phyloP scores from a whole-genome alignment of 495 filamentous ascomycete species.

The Neurospora sublineolata region DNA sequence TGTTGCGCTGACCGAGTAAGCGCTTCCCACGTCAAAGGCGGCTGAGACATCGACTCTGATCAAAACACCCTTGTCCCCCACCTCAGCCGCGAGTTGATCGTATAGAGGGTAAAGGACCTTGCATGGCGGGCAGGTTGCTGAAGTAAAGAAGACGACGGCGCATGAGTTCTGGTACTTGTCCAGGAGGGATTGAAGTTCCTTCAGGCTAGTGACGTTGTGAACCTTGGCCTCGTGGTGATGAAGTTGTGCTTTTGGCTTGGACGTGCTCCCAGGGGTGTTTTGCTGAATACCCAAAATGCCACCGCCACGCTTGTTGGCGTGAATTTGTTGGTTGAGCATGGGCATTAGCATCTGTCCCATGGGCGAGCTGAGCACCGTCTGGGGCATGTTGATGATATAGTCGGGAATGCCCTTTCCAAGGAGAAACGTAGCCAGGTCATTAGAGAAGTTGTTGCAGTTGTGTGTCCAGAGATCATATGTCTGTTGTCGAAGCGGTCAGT shows the following conservation, averaged over 20 bases:
- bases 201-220: constrained; percentile 27
- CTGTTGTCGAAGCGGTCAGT: constrained; percentile 26
- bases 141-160: constrained; percentile 88
- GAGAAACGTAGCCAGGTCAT: constrained; percentile 84
- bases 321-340: constrained; percentile 63
- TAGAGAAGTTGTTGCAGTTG: constrained; percentile 98
- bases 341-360: constrained; percentile 85
- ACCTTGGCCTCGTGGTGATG: constrained; percentile 24
- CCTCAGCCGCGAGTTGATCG: constrained; percentile 65
- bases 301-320: constrained; percentile 45
- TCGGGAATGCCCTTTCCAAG: constrained; percentile 81
- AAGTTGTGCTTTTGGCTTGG: constrained; percentile 23
- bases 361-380: constrained; percentile 76
- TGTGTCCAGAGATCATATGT: constrained; percentile 77
- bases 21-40: constrained; percentile 52
- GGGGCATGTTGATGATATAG: constrained; percentile 79
- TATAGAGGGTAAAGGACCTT: constrained; percentile 74
- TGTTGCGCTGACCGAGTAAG: constrained; percentile 62
- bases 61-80: constrained; percentile 54
- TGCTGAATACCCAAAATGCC: constrained; percentile 41
- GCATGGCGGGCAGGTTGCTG: constrained; percentile 76
- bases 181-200: constrained; percentile 51
- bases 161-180: constrained; percentile 48
- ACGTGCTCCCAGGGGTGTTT: constrained; percentile 16
- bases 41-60: constrained; percentile 74